Percentiles rank a stretch among this genome's conserved stretches.
These are phyloP conservation scores for Spongispora temasekensis DNA, from an alignment of 1,284 basidiomycete species.

Conservation along the genomic window DNA sequence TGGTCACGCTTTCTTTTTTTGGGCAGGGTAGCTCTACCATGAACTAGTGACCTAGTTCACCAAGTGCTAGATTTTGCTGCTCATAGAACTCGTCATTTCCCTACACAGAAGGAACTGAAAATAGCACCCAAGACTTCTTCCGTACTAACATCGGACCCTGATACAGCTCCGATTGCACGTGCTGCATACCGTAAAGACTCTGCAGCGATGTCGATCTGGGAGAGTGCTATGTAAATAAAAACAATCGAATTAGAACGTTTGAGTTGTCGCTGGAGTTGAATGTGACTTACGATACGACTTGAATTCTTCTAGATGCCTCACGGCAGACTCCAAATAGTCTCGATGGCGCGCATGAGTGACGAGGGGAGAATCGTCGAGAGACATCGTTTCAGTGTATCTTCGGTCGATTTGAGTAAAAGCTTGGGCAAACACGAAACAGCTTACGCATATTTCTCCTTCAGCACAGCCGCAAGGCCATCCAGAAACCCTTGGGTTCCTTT, in stretches of 20 bases:
- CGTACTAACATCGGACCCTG: conserved; percentile 58
- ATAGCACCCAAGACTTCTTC: conserved; percentile 83
- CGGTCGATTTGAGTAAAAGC: not conserved
- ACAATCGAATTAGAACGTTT: not conserved
- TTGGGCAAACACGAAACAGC: not conserved
- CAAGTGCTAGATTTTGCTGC: too few species aligned
- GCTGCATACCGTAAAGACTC: conserved; percentile 87
- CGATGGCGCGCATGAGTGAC: conserved; percentile 82
- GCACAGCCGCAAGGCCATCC: conserved; percentile 49
- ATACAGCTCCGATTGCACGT: conserved; percentile 76
- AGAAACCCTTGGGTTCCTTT: conserved; percentile 61
- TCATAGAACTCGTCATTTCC: conserved; percentile 62
- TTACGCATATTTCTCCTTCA: conserved; percentile 55
- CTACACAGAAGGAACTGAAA: conserved; percentile 85
- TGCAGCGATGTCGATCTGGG: conserved; percentile 69
- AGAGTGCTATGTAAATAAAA: conserved; percentile 21
- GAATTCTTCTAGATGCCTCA: conserved; percentile 68
- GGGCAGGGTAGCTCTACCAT: too few species aligned
- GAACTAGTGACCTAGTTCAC: too few species aligned
- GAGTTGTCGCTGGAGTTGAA: conserved; percentile 32
- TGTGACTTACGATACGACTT: conserved; percentile 51
- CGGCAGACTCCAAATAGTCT: conserved; percentile 68
- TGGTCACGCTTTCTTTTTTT: not conserved
- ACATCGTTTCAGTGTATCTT: conserved; percentile 25
- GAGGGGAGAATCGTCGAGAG: conserved; percentile 46